A percentile compares a stretch with the other conserved stretches of the same genome.
Conservation (phyloP, 495 filamentous ascomycete species). For the Collariella sp. region DNA sequence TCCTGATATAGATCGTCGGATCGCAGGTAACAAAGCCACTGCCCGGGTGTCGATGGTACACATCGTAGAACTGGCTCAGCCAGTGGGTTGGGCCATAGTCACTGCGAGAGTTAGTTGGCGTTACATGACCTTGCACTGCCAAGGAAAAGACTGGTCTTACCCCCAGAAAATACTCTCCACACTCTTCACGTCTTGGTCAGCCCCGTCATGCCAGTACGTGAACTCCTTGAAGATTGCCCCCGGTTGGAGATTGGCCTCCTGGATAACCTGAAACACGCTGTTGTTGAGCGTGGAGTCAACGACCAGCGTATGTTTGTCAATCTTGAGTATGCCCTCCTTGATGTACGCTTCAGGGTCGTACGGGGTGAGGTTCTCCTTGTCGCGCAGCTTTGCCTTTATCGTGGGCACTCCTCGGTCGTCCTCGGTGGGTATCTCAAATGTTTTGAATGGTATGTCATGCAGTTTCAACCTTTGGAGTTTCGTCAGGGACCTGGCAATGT, state of each 20-base stretch:
- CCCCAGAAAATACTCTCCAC: background rate
- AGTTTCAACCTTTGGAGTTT: background rate
- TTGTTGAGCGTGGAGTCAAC: constrained; percentile 12
- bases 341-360: no score
- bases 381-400: no score
- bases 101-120: background rate
- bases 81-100: constrained; percentile 5
- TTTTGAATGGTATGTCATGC: background rate
- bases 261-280: background rate
- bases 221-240: constrained; percentile 8
- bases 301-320: constrained; percentile 5
- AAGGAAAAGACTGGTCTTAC: no score
- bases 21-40: constrained; percentile 9
- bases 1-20: constrained; percentile 14
- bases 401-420: no score
- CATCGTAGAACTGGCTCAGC: constrained; percentile 11
- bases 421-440: background rate
- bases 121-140: no score
- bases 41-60: background rate
- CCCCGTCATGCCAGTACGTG: constrained; percentile 7
- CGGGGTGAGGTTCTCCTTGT: no score
- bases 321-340: constrained; percentile 2
- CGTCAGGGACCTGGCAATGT: background rate
- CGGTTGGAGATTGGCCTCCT: constrained; percentile 1
- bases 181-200: background rate